These are phyloP conservation scores for Russula compacta DNA, from an alignment of 768 basidiomycete genomes.

Conservation along the genomic window DNA sequence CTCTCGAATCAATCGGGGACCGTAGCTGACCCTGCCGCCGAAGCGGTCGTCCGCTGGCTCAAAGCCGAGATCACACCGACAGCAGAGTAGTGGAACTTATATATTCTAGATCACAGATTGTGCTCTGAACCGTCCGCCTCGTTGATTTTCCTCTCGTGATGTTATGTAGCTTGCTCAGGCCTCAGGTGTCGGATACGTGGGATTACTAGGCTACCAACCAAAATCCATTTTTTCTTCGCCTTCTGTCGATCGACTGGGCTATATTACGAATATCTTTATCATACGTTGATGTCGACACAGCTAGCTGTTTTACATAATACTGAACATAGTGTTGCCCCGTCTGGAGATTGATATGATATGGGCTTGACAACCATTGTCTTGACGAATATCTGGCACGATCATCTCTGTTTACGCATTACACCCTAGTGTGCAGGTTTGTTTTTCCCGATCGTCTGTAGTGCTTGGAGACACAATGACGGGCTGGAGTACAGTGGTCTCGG, in stretches of 20 bases:
- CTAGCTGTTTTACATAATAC: background rate
- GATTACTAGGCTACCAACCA: background rate
- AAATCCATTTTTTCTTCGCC: background rate
- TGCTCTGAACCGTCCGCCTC: background rate
- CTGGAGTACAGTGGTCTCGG: too few species aligned
- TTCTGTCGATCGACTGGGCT: background rate
- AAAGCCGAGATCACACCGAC: conserved; percentile 17
- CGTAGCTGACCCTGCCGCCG: conserved; percentile 18
- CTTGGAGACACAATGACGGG: too few species aligned
- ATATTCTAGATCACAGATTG: background rate
- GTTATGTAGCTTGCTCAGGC: background rate
- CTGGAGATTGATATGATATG: background rate
- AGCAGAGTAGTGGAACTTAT: background rate
- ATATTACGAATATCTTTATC: background rate
- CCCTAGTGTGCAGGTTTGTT: too few species aligned
- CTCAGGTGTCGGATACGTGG: background rate
- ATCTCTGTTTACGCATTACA: too few species aligned
- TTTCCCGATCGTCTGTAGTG: too few species aligned
- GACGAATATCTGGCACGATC: too few species aligned
- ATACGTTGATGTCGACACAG: background rate
- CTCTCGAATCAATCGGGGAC: conserved; percentile 26
- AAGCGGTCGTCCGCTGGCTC: conserved; percentile 22
- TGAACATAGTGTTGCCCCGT: background rate
- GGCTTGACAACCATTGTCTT: too few species aligned
- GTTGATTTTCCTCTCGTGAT: background rate